Percentiles rank a stretch among this genome's conserved stretches.
Conservation (phyloP, 2,329 filamentous ascomycete genomes). For the Alternaria dauci region DNA sequence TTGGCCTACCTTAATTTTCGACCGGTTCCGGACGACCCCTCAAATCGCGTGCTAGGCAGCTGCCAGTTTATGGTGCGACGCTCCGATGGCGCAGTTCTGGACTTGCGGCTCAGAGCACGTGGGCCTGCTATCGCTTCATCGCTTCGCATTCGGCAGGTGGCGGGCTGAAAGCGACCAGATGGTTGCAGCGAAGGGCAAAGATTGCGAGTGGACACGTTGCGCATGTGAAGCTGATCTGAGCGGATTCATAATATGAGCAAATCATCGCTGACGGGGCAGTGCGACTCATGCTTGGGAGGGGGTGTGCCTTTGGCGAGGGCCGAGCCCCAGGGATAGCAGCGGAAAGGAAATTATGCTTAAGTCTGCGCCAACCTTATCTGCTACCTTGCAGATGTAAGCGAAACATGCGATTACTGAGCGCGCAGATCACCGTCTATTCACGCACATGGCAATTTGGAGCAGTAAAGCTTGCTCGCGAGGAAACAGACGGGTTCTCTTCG, state of each 20-base stretch:
- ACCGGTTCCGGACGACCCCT: constrained; percentile 19
- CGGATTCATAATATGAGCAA: constrained; percentile 9
- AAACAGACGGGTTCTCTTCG: background rate
- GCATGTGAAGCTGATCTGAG: background rate
- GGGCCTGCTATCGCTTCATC: background rate
- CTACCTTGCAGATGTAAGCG: constrained; percentile 39
- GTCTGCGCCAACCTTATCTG: constrained; percentile 49
- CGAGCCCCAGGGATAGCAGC: constrained; percentile 32
- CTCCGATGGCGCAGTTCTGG: constrained; percentile 27
- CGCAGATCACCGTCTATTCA: constrained; percentile 2
- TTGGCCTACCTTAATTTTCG: constrained; percentile 45
- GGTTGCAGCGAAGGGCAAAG: background rate
- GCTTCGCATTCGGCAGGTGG: background rate
- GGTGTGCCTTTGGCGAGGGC: constrained; percentile 21
- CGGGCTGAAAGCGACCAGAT: background rate
- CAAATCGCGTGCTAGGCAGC: constrained; percentile 7
- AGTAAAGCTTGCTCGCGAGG: background rate
- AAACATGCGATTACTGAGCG: constrained; percentile 30
- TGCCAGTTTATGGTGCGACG: constrained; percentile 19
- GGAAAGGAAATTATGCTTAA: constrained; percentile 50
- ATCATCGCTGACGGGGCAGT: constrained; percentile 5
- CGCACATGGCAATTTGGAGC: background rate
- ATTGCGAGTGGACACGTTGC: constrained; percentile 4
- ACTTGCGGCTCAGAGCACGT: constrained; percentile 10
- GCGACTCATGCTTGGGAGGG: constrained; percentile 6